phyloP scores from a whole-genome alignment of 2,329 filamentous ascomycete species.

The Diaporthe capsici region DNA sequence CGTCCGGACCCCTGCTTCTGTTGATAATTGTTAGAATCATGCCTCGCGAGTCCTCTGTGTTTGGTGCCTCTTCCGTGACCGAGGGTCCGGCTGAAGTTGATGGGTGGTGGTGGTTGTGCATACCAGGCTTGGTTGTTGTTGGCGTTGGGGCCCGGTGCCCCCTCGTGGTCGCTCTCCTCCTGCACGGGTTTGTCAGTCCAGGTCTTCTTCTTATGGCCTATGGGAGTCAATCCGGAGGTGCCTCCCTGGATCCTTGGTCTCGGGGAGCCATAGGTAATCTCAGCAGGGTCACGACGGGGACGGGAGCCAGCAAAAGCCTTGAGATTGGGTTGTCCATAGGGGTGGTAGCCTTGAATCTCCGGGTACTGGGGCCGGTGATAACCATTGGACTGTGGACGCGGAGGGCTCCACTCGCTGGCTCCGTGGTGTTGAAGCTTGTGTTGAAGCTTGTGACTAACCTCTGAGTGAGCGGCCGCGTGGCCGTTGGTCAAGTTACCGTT shows the following conservation, averaged over 20 bases:
- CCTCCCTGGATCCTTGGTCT: constrained; percentile 2
- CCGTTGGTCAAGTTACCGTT: not conserved
- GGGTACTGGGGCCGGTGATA: not conserved
- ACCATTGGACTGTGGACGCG: not conserved
- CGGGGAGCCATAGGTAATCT: constrained; percentile 28
- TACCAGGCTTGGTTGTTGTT: constrained; percentile 15
- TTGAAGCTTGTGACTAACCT: constrained; percentile 20
- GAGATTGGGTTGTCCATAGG: not conserved
- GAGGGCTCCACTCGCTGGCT: constrained; percentile 26
- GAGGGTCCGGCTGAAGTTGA: not conserved
- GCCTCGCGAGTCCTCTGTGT: not conserved
- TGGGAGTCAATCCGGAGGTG: not conserved
- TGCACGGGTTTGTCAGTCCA: constrained; percentile 10
- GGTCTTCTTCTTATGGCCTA: not conserved
- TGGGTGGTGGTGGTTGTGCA: not conserved
- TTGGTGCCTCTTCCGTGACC: not conserved
- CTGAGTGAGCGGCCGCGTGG: not conserved
- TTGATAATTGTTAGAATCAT: not conserved
- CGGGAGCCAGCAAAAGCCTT: not conserved
- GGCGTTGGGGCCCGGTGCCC: not conserved
- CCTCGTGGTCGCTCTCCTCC: constrained; percentile 2
- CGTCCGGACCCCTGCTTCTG: not conserved
- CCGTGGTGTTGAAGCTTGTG: not conserved
- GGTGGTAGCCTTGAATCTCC: not conserved
- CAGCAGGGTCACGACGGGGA: not conserved